These are phyloP conservation scores for Erigeron philadelphicus DNA, from an alignment of 140 eudicot species.

Conservation along the genomic window DNA sequence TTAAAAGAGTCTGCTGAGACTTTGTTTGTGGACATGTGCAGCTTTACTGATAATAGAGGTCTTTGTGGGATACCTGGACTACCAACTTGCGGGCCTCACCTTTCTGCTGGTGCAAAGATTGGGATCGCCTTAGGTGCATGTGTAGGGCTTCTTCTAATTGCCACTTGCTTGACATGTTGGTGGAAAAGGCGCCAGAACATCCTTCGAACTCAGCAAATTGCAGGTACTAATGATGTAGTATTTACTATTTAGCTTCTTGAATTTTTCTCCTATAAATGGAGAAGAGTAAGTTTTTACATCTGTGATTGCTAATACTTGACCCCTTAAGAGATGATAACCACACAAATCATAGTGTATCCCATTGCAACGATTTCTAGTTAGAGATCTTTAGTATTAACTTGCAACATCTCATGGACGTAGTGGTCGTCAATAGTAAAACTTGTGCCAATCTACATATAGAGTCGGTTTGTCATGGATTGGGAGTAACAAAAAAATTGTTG, in stretches of 20 bases:
- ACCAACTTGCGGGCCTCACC: slow-evolving; percentile 75
- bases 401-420: not conserved
- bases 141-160: slow-evolving; percentile 43
- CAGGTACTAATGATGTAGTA: slow-evolving; percentile 43
- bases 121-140: slow-evolving; percentile 70
- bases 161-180: slow-evolving; percentile 77
- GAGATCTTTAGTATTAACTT: not conserved
- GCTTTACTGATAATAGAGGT: slow-evolving; percentile 88
- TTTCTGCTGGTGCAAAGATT: slow-evolving; percentile 66
- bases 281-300: not conserved
- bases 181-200: slow-evolving; percentile 96
- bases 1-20: not conserved
- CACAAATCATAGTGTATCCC: not conserved
- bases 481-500: not conserved
- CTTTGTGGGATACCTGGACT: slow-evolving; percentile 95
- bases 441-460: not conserved
- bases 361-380: not conserved
- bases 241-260: not conserved
- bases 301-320: not conserved
- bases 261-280: not conserved
- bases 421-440: not conserved
- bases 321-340: not conserved
- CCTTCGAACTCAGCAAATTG: slow-evolving; percentile 78
- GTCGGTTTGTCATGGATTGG: not conserved
- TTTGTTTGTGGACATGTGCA: slow-evolving; percentile 35